These are phyloP conservation scores for Malassezia furfur DNA, from an alignment of 1,284 basidiomycete species.

Conservation along the genomic window DNA sequence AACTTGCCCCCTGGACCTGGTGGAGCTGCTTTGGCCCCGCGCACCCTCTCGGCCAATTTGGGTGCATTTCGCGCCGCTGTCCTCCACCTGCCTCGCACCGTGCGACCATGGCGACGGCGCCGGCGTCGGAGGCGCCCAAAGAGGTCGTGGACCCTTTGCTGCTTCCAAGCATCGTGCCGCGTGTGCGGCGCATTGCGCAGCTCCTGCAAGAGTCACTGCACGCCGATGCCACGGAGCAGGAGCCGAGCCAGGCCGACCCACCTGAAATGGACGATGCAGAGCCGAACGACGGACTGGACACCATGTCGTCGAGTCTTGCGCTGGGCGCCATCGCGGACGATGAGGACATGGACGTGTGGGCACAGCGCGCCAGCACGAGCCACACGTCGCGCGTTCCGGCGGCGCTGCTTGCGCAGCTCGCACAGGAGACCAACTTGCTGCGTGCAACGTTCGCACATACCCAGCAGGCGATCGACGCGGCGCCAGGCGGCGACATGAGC, in stretches of 20 bases:
- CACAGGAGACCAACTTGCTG: constrained; percentile 10
- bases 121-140: not conserved
- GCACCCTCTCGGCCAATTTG: not conserved
- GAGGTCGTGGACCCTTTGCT: constrained; percentile 7
- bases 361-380: not conserved
- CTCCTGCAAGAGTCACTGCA: constrained; percentile 4
- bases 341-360: constrained; percentile 13
- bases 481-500: constrained; percentile 11
- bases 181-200: constrained; percentile 1
- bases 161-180: constrained; percentile 9
- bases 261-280: not conserved
- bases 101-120: not conserved
- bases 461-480: constrained; percentile 2
- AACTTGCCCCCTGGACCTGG: not conserved
- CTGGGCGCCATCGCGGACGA: constrained; percentile 16
- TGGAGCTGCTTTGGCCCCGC: too few species aligned
- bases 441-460: not conserved
- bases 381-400: not conserved
- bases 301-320: constrained; percentile 6
- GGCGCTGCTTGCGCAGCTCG: constrained; percentile 1
- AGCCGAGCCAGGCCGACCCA: not conserved
- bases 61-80: too few species aligned
- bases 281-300: not conserved
- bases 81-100: too few species aligned
- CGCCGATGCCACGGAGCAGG: not conserved